Percentiles rank a stretch among this genome's conserved stretches.
Conservation (phyloP, 768 basidiomycete species). For the Suillus alpinus region DNA sequence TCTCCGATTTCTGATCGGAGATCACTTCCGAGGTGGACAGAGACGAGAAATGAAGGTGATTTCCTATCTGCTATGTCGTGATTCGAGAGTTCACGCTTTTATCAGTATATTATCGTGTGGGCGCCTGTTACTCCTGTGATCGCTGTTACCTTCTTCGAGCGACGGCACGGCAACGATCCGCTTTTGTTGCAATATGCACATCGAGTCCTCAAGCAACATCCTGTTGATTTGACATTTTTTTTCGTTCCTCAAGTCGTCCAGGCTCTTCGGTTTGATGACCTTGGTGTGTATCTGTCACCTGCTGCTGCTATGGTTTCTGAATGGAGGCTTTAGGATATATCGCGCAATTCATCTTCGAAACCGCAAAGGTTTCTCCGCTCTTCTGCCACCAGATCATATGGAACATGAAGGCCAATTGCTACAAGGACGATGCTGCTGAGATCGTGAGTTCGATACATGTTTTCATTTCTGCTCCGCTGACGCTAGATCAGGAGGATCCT, state of each 20-base stretch:
- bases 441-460: conserved; percentile 46
- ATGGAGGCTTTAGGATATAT: conserved; percentile 69
- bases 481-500: conserved; percentile 70
- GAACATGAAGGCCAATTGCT: conserved; percentile 99
- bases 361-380: conserved; percentile 92
- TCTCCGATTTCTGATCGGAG: conserved; percentile 74
- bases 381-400: conserved; percentile 99
- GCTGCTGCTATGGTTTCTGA: neutral
- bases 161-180: conserved; percentile 79
- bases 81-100: conserved; percentile 3
- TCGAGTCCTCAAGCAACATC: conserved; percentile 90
- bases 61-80: neutral
- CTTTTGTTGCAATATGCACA: conserved; percentile 93
- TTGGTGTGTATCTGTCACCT: conserved; percentile 50
- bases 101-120: conserved; percentile 85
- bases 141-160: conserved; percentile 83
- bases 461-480: conserved; percentile 4
- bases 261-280: conserved; percentile 84
- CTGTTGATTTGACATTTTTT: conserved; percentile 94
- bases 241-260: conserved; percentile 99
- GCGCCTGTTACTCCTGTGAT: conserved; percentile 81
- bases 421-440: conserved; percentile 86
- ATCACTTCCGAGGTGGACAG: conserved; percentile 54
- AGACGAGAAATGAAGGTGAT: conserved; percentile 73
- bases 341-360: conserved; percentile 92